Evolutionary conservation across 306 rosid genomes (phyloP).

Genomic region (Calophaca sinica): DNA sequence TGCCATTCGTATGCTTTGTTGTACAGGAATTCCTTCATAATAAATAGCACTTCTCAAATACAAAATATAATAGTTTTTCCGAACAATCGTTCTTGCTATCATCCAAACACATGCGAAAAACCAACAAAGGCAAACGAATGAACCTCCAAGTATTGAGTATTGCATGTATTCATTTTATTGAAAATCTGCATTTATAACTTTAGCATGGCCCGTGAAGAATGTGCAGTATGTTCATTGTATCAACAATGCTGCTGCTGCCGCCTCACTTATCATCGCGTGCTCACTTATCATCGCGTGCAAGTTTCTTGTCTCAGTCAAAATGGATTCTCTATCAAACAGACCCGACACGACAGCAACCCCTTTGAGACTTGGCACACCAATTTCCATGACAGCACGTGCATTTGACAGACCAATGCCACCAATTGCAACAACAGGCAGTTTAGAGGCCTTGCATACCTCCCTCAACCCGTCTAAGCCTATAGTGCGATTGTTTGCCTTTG

Average conservation of each 20-base stretch:
- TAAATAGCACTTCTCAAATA: neutral
- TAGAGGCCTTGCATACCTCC: slow-evolving; percentile 71
- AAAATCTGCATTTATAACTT: neutral
- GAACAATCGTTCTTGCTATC: slow-evolving; percentile 5
- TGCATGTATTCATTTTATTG: neutral
- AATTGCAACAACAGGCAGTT: slow-evolving; percentile 91
- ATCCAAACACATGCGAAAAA: slow-evolving; percentile 10
- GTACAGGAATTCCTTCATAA: too few relatives aligned
- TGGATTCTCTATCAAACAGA: slow-evolving; percentile 77
- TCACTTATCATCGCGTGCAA: slow-evolving; percentile 58
- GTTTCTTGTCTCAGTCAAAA: slow-evolving; percentile 68
- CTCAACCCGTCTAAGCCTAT: slow-evolving; percentile 81
- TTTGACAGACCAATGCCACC: slow-evolving; percentile 82
- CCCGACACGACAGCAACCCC: slow-evolving; percentile 94
- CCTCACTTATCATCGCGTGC: slow-evolving; percentile 56
- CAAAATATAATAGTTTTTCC: neutral
- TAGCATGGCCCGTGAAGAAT: slow-evolving; percentile 27
- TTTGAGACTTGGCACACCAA: slow-evolving; percentile 67
- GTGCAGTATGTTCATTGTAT: slow-evolving; percentile 42
- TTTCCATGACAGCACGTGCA: slow-evolving; percentile 70
- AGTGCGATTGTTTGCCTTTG: slow-evolving; percentile 75
- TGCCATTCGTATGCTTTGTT: too few relatives aligned
- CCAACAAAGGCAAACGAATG: slow-evolving; percentile 4
- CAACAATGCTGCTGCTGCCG: slow-evolving; percentile 34
- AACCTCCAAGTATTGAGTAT: slow-evolving; percentile 18